Base-by-base conservation (phyloP, 495 filamentous ascomycete species). In the Aspergillus sparsus region DNA sequence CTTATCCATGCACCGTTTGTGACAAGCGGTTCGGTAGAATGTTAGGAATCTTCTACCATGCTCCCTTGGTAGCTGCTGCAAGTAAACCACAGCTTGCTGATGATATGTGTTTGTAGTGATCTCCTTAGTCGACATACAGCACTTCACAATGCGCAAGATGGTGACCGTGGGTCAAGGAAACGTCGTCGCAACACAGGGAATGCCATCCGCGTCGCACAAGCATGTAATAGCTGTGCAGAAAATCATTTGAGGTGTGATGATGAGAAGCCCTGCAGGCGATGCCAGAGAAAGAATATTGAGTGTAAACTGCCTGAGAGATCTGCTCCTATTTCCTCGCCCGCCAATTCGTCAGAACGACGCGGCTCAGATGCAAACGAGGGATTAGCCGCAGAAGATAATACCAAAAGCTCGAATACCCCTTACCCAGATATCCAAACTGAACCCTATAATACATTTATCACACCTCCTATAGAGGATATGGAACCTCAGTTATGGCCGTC, bases 231-330 rank as follows among this genome's bases (percentile, higher is more conserved):
- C 13, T 53, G 50, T 37, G 50, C 50, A 3, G 33, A n/a, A 0
- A 36, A 37, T n/a, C 31, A 53, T 36, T 11, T 53, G 10, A 12
- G 33, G 5, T 53, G 50, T 11, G 33, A 37, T 31, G 33, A 53
- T 35, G 50, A 53, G 33, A 53, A 53, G 50, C 50, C 50, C 32
- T 53, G 50, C 15, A 31, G 33, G 2, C 50, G 50, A 33, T 53
- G 50, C 32, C 32, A 36, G 32, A 34, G 33, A 33, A 11, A n/a
- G 35, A 36, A 16, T 1, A n/a, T 53, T 2, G 3, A 2, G 32
- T 53, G 50, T 37, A 6, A 34, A n/a, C 1, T 50, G 6, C 47
- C 47, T 4, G 47, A 13, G 4, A 32, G 21, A 32, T 5, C 21
- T 10, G 2, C 32, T 0, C 6, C 6, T 5, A 11, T 42, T 42